These are phyloP conservation scores for Starmera pachycereana DNA, from an alignment of 805 yeast species.

Conservation along the genomic window DNA sequence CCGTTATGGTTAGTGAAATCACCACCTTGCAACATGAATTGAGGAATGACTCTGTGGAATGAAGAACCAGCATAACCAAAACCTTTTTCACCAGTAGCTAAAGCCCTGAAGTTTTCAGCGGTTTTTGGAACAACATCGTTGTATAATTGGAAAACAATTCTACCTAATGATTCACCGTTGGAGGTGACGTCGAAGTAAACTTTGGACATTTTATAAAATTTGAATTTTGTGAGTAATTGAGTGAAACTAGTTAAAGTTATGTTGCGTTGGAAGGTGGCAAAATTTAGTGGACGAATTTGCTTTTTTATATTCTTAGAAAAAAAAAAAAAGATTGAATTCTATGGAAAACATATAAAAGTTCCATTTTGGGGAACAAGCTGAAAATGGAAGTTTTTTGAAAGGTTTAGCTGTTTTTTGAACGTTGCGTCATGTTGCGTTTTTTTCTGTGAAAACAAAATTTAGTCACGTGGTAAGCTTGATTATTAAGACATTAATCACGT, in stretches of 20 bases:
- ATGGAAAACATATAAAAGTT: too few relatives aligned
- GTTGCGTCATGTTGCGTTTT: too few relatives aligned
- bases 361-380: too few relatives aligned
- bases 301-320: too few relatives aligned
- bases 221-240: background rate
- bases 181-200: constrained; percentile 79
- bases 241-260: background rate
- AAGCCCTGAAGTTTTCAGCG: constrained; percentile 91
- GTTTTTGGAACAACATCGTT: constrained; percentile 92
- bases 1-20: constrained; percentile 91
- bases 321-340: too few relatives aligned
- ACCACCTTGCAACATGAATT: constrained; percentile 98
- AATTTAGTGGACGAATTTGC: too few relatives aligned
- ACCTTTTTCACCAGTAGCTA: constrained; percentile 94
- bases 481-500: too few relatives aligned
- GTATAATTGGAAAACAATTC: constrained; percentile 80
- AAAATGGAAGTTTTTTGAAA: too few relatives aligned
- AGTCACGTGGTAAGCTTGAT: too few relatives aligned
- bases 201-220: constrained; percentile 46
- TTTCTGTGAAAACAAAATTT: too few relatives aligned
- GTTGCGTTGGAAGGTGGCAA: too few relatives aligned
- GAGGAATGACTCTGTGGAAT: constrained; percentile 97
- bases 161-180: constrained; percentile 69
- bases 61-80: constrained; percentile 82
- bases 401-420: too few relatives aligned